Base-by-base conservation (phyloP, 2,329 filamentous ascomycete species). In the Biscogniauxia mediterranea region DNA sequence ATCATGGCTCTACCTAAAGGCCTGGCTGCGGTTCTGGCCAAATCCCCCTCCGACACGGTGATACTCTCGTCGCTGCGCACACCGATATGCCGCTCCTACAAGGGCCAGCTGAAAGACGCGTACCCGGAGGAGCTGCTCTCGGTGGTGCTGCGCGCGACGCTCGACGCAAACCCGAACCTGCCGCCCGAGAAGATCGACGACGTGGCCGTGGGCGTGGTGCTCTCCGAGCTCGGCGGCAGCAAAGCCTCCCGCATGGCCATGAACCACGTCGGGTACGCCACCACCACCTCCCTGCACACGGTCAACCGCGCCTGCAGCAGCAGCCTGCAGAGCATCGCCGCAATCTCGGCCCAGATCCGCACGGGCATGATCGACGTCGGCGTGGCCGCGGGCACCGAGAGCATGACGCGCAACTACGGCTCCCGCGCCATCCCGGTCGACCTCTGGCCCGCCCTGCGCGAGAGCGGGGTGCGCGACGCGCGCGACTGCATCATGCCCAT, bases 221-320 rank as follows among this genome's bases (percentile, higher is more conserved):
- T 97, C 58, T 92, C 92, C 26, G 93, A 97, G 76, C 89, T 97
- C 15, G 93, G 93, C 66, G 93, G 93, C 61, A 89, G 86, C 68
- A 97, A 97, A 81, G 93, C 93, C 0, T 92, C 90, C 1, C 90
- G 93, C 66, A 96, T 96, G 91, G 92, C 92, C 52, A 85, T 94
- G 69, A 90, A 93, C 77, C 91, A 96, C 78, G 88, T 89, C 61
- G 92, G 92, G 38, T 91, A 89, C 72, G 84, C 90, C 17, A 84
- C 84, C 66, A 83, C 83, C 0, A 93, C 91, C 0, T 84, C 87
- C 15, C 89, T 97, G 69, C 89, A 93, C 79, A 97, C 93, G 0
- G 86, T 95, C 68, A 97, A 97, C 79, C 85, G 94, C 49, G 93
- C 93, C 15, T 97, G 93, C 76, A 87, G 88, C 17, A 91, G 87